Evolutionary conservation across 2,329 filamentous ascomycete genomes (phyloP), one percentile per base, ranked within the genome.

Genomic region (Fusarium chuoi): DNA sequence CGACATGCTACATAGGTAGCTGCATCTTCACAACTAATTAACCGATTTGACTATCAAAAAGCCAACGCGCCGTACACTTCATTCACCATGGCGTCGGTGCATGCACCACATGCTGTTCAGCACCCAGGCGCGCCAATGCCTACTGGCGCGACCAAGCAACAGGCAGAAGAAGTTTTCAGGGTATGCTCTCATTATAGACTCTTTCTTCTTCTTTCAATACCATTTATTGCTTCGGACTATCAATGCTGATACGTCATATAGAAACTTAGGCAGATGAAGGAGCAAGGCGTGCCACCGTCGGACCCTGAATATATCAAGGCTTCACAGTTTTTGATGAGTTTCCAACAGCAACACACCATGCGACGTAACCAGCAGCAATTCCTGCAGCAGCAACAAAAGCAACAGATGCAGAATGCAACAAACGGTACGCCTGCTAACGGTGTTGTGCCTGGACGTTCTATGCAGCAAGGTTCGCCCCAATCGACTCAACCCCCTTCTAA

Each of bases 251-350:
- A 14, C 45, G 24, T 58, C 18, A 33, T 62, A 52, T 78, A 98
- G 95, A 95, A 94, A 88, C 96, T 93, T 75, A 92, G 93, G 80
- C 90, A 94, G 82, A 95, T 98, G 93, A 96, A 96, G 83, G 89
- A 93, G 63, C 89, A 92, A 78, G 95, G 95, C 76, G 92, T 97
- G 30, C 90, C 94, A 45, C 88, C 91, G 64, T 92, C 89, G 64
- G 95, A 98, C 79, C 96, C 96, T 51, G 95, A 98, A 81, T 95
- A 92, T 79, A 88, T 96, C 78, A 97, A 96, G 83, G 89, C 91
- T 38, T 92, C 94, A 61, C 90, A 93, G 70, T 91, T 97, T 69
- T 88, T 98, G 71, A 82, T 89, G 42, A 90, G 88, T 76, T 89
- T 98, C 62, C 92, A 94, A 75, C 89, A 90, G 71, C 89, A 91